These are phyloP conservation scores for Leptomonas seymouri DNA, from an alignment of 208 protist species.

Conservation along the genomic window DNA sequence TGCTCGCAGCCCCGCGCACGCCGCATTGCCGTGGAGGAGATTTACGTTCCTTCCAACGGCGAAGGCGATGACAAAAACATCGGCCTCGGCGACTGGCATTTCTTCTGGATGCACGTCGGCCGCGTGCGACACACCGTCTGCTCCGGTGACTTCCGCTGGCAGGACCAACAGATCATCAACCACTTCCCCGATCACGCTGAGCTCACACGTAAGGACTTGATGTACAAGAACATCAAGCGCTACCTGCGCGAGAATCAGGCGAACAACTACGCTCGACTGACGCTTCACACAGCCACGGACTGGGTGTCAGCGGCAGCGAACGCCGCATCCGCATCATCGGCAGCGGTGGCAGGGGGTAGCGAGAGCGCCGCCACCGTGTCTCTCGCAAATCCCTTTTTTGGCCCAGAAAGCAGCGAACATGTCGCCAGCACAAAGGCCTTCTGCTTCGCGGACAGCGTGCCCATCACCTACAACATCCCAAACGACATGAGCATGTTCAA, in stretches of 20 bases:
- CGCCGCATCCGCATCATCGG: neutral
- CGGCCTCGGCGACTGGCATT: conserved; percentile 84
- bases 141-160: conserved; percentile 68
- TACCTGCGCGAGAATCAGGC: conserved; percentile 66
- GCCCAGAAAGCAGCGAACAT: neutral
- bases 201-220: conserved; percentile 97
- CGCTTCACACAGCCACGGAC: conserved; percentile 44
- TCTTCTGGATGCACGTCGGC: conserved; percentile 90
- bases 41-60: conserved; percentile 41
- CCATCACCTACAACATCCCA: conserved; percentile 94
- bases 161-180: conserved; percentile 94
- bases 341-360: neutral
- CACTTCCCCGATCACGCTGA: conserved; percentile 98
- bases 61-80: conserved; percentile 42
- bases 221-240: conserved; percentile 97
- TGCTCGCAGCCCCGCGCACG: conserved; percentile 10
- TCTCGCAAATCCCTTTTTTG: neutral
- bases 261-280: conserved; percentile 37
- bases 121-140: conserved; percentile 76
- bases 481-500: conserved; percentile 95
- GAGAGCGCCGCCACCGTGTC: neutral
- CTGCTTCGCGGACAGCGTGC: conserved; percentile 86
- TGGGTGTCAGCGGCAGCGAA: conserved; percentile 45
- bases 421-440: conserved; percentile 28
- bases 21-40: conserved; percentile 43